phyloP scores from a whole-genome alignment of 2,329 filamentous ascomycete species.

The Epicoccum sorghinum region DNA sequence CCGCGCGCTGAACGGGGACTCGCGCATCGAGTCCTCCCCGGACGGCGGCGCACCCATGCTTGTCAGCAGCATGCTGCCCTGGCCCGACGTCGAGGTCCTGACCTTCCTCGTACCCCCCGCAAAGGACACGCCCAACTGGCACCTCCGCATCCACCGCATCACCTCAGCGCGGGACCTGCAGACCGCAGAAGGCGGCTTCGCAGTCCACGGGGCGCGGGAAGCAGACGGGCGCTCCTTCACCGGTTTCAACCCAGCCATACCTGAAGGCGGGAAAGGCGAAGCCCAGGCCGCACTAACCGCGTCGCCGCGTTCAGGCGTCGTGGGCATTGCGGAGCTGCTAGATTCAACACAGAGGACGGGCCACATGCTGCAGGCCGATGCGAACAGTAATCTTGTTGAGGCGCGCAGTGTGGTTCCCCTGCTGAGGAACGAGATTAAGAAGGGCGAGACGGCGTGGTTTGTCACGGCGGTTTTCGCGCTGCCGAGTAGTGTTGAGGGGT shows the following conservation, averaged over 20 bases:
- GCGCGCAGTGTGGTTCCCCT: conserved; percentile 74
- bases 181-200: conserved; percentile 77
- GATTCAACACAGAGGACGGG: conserved; percentile 55
- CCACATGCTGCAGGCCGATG: conserved; percentile 74
- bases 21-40: conserved; percentile 60
- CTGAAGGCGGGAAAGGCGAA: conserved; percentile 48
- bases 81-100: conserved; percentile 68
- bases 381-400: conserved; percentile 78
- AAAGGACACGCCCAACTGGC: conserved; percentile 66
- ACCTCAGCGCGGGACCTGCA: conserved; percentile 65
- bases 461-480: conserved; percentile 74
- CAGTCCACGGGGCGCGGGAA: conserved; percentile 67
- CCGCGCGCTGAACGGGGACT: conserved; percentile 66
- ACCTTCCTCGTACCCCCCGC: conserved; percentile 70
- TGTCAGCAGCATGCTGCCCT: conserved; percentile 73
- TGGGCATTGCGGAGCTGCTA: conserved; percentile 57
- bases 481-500: conserved; percentile 62
- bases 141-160: conserved; percentile 69
- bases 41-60: conserved; percentile 64
- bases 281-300: conserved; percentile 51
- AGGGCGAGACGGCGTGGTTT: conserved; percentile 68
- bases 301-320: conserved; percentile 56
- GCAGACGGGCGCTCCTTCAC: conserved; percentile 63
- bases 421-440: conserved; percentile 65
- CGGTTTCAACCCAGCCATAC: conserved; percentile 43